Conservation (phyloP, 2,329 filamentous ascomycete species). For the Ophiostoma ulmi region DNA sequence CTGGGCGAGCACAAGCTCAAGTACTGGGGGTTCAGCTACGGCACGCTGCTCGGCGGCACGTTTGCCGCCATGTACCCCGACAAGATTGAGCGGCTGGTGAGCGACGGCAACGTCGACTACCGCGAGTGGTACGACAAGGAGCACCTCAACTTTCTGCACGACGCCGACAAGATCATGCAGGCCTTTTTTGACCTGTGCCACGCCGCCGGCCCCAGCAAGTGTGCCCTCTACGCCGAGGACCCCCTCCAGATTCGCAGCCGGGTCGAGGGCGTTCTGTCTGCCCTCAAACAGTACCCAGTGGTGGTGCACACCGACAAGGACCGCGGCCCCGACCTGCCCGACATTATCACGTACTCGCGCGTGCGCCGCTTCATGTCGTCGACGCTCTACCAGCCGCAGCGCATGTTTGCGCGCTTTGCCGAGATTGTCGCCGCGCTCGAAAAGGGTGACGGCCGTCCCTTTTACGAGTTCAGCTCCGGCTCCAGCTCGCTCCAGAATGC, state of each 20-base stretch:
- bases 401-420: constrained; percentile 41
- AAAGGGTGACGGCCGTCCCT: constrained; percentile 41
- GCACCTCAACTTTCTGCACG: constrained; percentile 45
- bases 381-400: constrained; percentile 43
- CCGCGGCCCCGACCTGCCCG: constrained; percentile 40
- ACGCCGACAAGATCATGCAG: constrained; percentile 50
- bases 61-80: constrained; percentile 51
- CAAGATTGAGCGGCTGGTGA: constrained; percentile 45
- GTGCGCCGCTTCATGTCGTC: constrained; percentile 42
- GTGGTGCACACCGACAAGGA: constrained; percentile 35
- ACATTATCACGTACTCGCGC: constrained; percentile 47
- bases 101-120: constrained; percentile 52
- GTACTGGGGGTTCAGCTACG: constrained; percentile 55
- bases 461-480: constrained; percentile 35
- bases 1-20: constrained; percentile 40
- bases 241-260: constrained; percentile 39
- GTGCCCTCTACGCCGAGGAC: constrained; percentile 40
- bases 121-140: constrained; percentile 48
- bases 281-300: constrained; percentile 41
- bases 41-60: constrained; percentile 47
- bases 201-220: constrained; percentile 45
- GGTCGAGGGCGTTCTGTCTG: constrained; percentile 39
- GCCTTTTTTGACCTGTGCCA: constrained; percentile 52
- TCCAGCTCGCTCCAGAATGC: constrained; percentile 22
- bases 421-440: constrained; percentile 42